Base-by-base conservation (phyloP, 208 protist genomes). In the Trypanosoma conorhini region DNA sequence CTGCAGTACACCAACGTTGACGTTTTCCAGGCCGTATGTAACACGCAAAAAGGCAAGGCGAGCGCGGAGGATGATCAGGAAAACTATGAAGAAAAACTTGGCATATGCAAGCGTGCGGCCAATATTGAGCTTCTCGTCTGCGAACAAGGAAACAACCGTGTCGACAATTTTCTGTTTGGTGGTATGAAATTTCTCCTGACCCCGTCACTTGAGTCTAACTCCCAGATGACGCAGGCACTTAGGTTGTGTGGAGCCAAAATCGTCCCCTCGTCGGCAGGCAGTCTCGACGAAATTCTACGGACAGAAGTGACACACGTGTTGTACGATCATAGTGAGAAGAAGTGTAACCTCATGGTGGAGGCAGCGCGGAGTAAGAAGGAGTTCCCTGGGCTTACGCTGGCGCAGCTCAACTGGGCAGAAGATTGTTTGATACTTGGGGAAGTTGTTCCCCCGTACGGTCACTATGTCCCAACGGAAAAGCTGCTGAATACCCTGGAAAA, bases 391-490 rank as follows among this genome's bases (percentile, higher is more conserved):
- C 82, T 95, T 15, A 75, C 82, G 61, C 62, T 96, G 52, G 83
- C 75, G 1, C 74, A 87, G 51, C 78, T 74, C 10, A 93, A 86
- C 69, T 96, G 91, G 89, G 57, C 83, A 30, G 88, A 94, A 77
- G 91, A 96, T 67, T 92, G 88, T 68, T 69, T 96, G n/a, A 85
- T 94, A 17, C 59, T 94, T 15, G 87, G 87, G 19, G 89, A 94
- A 81, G 52, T 89, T 22, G 63, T 94, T 42, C 91, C 91, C 0
- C 65, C 86, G 1, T 78, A 80, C 54, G 87, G 81, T 26, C 82
- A 85, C 84, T 96, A 96, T 70, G 80, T 81, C 8, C 85, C 89
- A 21, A 88, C 91, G 1, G 67, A 57, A 48, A 96, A 93, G 71
- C 77, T 94, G 44, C 80, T 93, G 77, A 81, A 87, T 59, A 94